Percentiles rank a stretch among this genome's conserved stretches.
phyloP scores from a whole-genome alignment of 352 stramenopile species.

The Globisporangium recalcitrans region DNA sequence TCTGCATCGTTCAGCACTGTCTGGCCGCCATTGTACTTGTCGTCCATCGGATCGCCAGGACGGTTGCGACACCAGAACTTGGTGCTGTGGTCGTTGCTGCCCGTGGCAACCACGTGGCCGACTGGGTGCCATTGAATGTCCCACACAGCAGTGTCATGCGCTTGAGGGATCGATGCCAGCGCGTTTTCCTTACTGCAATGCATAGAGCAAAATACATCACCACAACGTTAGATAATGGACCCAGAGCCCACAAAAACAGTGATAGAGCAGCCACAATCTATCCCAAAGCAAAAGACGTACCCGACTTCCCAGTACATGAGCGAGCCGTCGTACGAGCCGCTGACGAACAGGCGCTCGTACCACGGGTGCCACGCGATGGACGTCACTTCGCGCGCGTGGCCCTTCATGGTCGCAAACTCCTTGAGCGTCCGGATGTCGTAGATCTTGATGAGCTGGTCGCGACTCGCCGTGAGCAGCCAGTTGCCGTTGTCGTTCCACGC shows the following conservation, averaged over 20 bases:
- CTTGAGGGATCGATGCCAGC: slow-evolving; percentile 82
- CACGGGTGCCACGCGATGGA: slow-evolving; percentile 96
- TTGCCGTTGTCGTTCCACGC: slow-evolving; percentile 98
- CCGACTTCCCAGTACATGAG: slow-evolving; percentile 97
- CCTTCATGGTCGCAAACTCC: slow-evolving; percentile 92
- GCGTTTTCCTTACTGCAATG: slow-evolving; percentile 67
- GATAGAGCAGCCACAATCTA: neutral
- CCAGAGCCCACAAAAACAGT: neutral
- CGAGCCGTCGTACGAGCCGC: slow-evolving; percentile 95
- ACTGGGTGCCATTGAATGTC: slow-evolving; percentile 97
- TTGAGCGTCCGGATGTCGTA: slow-evolving; percentile 98
- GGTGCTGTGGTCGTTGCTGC: slow-evolving; percentile 95
- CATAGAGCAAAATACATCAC: slow-evolving; percentile 1
- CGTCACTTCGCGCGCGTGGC: slow-evolving; percentile 95
- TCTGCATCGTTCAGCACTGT: slow-evolving; percentile 70
- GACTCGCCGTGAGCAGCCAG: slow-evolving; percentile 94
- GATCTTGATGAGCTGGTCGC: slow-evolving; percentile 98
- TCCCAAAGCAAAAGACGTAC: slow-evolving; percentile 28
- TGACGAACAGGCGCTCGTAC: slow-evolving; percentile 95
- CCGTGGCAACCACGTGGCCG: slow-evolving; percentile 94
- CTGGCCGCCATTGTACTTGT: slow-evolving; percentile 84
- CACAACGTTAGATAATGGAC: neutral
- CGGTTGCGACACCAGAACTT: slow-evolving; percentile 98
- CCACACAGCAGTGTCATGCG: slow-evolving; percentile 97
- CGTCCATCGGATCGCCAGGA: slow-evolving; percentile 86